Evolutionary conservation across 345 rosid species (phyloP).

Genomic region (Bruguiera parviflora): DNA sequence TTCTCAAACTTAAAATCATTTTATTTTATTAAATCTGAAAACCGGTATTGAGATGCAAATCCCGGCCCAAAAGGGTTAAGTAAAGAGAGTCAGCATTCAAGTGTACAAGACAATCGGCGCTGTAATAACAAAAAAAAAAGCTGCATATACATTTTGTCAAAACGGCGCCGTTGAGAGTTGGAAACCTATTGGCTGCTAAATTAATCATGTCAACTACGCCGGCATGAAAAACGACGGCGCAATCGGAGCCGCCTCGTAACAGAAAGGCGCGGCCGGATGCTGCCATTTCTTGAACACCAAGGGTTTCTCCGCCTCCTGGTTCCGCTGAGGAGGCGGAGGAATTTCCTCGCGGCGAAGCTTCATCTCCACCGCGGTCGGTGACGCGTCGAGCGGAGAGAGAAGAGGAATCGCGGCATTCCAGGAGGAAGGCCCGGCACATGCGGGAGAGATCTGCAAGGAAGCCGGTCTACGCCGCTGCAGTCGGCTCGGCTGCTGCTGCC

Average conservation of each 20-base stretch:
- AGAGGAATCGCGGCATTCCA: slow-evolving; percentile 95
- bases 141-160: no score
- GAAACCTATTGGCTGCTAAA: no score
- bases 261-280: slow-evolving; percentile 88
- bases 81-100: no score
- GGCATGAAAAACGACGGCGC: slow-evolving; percentile 55
- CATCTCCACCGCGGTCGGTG: slow-evolving; percentile 45
- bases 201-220: slow-evolving; percentile 27
- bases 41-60: no score
- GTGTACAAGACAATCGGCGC: no score
- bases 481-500: slow-evolving; percentile 51
- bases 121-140: no score
- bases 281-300: slow-evolving; percentile 79
- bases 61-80: no score
- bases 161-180: no score
- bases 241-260: slow-evolving; percentile 43
- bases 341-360: slow-evolving; percentile 26
- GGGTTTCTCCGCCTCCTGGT: slow-evolving; percentile 31
- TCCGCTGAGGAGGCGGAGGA: slow-evolving; percentile 8
- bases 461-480: slow-evolving; percentile 78
- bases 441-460: slow-evolving; percentile 55
- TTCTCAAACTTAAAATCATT: no score
- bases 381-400: slow-evolving; percentile 66
- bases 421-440: slow-evolving; percentile 20
- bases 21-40: no score